Conservation (phyloP, 2,329 filamentous ascomycete genomes). For the Diaporthe longicolla region DNA sequence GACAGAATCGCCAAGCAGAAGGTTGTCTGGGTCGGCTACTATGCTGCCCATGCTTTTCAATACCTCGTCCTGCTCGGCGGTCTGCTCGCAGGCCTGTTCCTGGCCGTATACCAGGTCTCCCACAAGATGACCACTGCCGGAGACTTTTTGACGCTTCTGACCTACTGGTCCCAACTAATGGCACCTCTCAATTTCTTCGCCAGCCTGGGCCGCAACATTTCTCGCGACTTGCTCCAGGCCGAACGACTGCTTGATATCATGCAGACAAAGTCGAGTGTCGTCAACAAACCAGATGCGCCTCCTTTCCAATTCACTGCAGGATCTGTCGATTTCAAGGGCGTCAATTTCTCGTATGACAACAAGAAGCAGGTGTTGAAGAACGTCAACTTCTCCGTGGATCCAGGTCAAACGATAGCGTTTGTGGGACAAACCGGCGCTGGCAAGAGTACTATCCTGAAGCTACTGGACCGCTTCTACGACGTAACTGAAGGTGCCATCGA, state of each 20-base stretch:
- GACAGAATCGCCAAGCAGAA: constrained; percentile 56
- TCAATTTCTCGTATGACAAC: constrained; percentile 72
- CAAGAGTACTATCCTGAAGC: constrained; percentile 70
- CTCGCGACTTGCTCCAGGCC: constrained; percentile 69
- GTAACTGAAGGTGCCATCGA: constrained; percentile 65
- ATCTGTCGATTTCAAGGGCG: constrained; percentile 67
- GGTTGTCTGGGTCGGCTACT: constrained; percentile 59
- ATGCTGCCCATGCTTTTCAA: constrained; percentile 68
- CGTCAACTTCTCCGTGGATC: constrained; percentile 64
- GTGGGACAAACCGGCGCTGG: constrained; percentile 73
- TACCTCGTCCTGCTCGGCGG: constrained; percentile 77
- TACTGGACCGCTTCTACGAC: constrained; percentile 73
- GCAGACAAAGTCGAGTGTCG: constrained; percentile 68
- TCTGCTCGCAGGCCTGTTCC: constrained; percentile 73
- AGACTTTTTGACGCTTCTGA: constrained; percentile 78
- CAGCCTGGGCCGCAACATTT: constrained; percentile 68
- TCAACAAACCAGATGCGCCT: constrained; percentile 65
- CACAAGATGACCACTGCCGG: constrained; percentile 68
- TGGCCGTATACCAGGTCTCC: constrained; percentile 76
- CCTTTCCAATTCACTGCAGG: constrained; percentile 67
- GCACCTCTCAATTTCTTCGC: constrained; percentile 80
- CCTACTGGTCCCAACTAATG: constrained; percentile 82
- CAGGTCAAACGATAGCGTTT: constrained; percentile 60
- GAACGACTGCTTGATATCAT: constrained; percentile 71
- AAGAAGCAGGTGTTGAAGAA: constrained; percentile 70